Conservation (phyloP, 2,329 filamentous ascomycete species). For the Talaromyces islandicus region DNA sequence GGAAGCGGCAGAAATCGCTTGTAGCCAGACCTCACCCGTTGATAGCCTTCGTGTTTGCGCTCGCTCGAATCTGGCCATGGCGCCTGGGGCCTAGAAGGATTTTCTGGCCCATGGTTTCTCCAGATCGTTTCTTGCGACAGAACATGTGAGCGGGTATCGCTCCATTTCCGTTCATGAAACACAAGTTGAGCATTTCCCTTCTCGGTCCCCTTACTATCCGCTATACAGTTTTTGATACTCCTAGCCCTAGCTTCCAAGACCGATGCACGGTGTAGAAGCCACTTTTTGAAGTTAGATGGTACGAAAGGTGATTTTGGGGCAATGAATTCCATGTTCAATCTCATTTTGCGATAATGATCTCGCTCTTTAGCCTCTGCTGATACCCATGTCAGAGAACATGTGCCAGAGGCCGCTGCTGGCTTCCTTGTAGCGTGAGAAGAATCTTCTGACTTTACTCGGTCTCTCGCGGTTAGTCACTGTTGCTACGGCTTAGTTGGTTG, state of each 20-base stretch:
- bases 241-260: neutral
- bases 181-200: conserved; percentile 7
- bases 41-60: conserved; percentile 26
- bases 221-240: conserved; percentile 6
- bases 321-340: conserved; percentile 17
- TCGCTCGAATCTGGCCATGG: conserved; percentile 26
- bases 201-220: conserved; percentile 8
- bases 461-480: neutral
- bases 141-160: conserved; percentile 20
- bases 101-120: conserved; percentile 12
- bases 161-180: conserved; percentile 17
- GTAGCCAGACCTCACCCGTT: conserved; percentile 22
- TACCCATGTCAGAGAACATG: conserved; percentile 23
- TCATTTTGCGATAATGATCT: conserved; percentile 19
- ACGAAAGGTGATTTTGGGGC: conserved; percentile 21
- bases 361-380: conserved; percentile 19
- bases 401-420: neutral
- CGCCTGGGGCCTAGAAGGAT: conserved; percentile 14
- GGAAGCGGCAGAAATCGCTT: conserved; percentile 25
- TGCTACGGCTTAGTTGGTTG: neutral
- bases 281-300: neutral
- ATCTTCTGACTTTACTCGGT: neutral
- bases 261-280: conserved; percentile 5
- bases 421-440: neutral
- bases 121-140: conserved; percentile 23